Percentiles rank a stretch among this genome's conserved stretches.
These are phyloP conservation scores for Sphagnum contortum DNA, from an alignment of 225 moss, liverwort and hornwort genomes.

Conservation along the genomic window DNA sequence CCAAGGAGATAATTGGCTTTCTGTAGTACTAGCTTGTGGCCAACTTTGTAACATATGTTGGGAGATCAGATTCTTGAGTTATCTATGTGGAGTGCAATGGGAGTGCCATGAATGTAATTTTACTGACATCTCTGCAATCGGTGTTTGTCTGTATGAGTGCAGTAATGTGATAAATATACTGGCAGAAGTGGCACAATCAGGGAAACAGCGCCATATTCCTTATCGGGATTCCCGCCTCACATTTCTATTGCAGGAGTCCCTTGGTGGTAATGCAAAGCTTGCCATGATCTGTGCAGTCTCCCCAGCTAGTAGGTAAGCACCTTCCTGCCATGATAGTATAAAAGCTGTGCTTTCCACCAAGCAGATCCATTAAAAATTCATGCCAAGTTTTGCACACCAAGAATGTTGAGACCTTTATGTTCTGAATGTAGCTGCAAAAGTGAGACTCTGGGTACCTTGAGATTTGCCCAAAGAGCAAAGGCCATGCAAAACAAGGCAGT, in stretches of 20 bases:
- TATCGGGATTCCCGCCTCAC: slow-evolving; percentile 94
- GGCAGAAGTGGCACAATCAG: slow-evolving; percentile 58
- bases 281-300: slow-evolving; percentile 87
- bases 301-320: slow-evolving; percentile 81
- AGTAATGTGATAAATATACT: slow-evolving; percentile 55
- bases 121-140: too few species aligned
- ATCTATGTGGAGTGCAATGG: too few species aligned
- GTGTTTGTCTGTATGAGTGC: not conserved
- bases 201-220: slow-evolving; percentile 89
- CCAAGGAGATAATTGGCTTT: not conserved
- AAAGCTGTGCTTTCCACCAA: too few species aligned
- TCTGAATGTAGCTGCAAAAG: slow-evolving; percentile 57
- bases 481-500: slow-evolving; percentile 96
- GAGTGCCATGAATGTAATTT: too few species aligned
- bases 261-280: slow-evolving; percentile 93
- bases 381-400: too few species aligned
- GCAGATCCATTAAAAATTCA: too few species aligned
- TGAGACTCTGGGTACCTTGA: slow-evolving; percentile 88
- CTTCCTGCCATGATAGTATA: not conserved
- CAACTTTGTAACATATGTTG: too few species aligned
- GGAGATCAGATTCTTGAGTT: too few species aligned
- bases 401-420: not conserved
- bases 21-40: too few species aligned
- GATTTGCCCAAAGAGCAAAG: slow-evolving; percentile 97
- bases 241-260: slow-evolving; percentile 88